phyloP scores from a whole-genome alignment of 495 filamentous ascomycete species.

The Lasiosphaeris hirsuta region DNA sequence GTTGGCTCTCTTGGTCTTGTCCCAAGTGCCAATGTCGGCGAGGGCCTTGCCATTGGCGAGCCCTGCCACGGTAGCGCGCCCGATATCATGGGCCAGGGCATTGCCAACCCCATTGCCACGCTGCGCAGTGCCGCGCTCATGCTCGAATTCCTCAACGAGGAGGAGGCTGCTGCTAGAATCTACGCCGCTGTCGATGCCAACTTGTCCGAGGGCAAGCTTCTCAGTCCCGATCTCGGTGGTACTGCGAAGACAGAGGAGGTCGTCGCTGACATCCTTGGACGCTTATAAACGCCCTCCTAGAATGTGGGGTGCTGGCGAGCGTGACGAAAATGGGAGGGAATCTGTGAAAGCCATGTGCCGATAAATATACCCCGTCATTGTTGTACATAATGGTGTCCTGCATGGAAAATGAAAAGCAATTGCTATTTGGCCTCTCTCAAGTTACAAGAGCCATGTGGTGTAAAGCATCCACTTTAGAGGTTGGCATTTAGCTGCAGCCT shows the following conservation, averaged over 20 bases:
- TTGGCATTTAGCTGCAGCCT: too few relatives aligned
- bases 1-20: slow-evolving; percentile 93
- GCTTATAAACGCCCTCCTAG: slow-evolving; percentile 52
- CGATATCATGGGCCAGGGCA: slow-evolving; percentile 87
- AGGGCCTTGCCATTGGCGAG: slow-evolving; percentile 93
- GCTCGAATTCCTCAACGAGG: slow-evolving; percentile 91
- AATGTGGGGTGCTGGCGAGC: background rate
- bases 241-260: slow-evolving; percentile 85
- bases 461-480: too few relatives aligned
- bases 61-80: slow-evolving; percentile 96
- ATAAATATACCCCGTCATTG: slow-evolving; percentile 14
- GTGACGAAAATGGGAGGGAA: background rate
- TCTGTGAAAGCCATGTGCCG: background rate
- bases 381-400: slow-evolving; percentile 18
- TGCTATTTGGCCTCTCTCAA: background rate
- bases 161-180: slow-evolving; percentile 79
- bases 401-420: slow-evolving; percentile 15
- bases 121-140: slow-evolving; percentile 87
- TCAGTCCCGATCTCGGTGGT: slow-evolving; percentile 91
- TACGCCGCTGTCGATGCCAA: slow-evolving; percentile 91
- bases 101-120: slow-evolving; percentile 96
- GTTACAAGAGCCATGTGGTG: background rate
- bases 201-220: slow-evolving; percentile 73
- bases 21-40: slow-evolving; percentile 93
- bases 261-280: slow-evolving; percentile 80